Evolutionary conservation across 257 asterid genomes (phyloP).

Genomic region (Scutellaria barbata): DNA sequence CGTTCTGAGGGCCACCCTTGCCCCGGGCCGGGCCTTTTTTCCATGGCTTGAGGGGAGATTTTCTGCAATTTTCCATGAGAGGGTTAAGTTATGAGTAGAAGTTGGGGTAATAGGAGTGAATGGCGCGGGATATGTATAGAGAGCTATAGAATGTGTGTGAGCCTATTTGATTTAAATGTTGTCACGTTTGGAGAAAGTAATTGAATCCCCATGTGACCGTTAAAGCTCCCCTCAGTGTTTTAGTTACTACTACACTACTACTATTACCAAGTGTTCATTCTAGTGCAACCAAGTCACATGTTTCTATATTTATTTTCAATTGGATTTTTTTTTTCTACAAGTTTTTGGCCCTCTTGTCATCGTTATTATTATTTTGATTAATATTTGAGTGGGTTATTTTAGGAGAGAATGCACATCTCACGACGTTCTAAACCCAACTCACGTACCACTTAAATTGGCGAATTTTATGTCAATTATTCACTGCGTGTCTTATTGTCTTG

Average conservation of each 20-base stretch:
- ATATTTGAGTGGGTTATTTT: no score
- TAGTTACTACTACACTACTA: slow-evolving; percentile 25
- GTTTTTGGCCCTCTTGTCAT: slow-evolving; percentile 37
- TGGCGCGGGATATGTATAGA: slow-evolving; percentile 67
- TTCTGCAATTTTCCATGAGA: slow-evolving; percentile 70
- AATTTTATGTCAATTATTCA: no score
- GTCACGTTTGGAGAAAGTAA: slow-evolving; percentile 69
- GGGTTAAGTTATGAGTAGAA: slow-evolving; percentile 19
- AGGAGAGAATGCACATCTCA: no score
- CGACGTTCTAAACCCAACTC: no score
- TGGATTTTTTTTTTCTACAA: background rate
- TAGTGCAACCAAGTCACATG: slow-evolving; percentile 38
- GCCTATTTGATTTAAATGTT: slow-evolving; percentile 65
- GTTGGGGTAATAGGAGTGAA: slow-evolving; percentile 32
- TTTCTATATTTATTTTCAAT: slow-evolving; percentile 27
- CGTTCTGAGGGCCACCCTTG: slow-evolving; percentile 95
- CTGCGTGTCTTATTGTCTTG: no score
- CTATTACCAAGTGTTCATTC: slow-evolving; percentile 29
- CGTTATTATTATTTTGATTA: no score
- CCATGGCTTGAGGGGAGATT: slow-evolving; percentile 91
- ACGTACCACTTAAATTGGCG: no score
- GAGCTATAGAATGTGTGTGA: slow-evolving; percentile 29
- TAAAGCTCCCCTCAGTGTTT: slow-evolving; percentile 30
- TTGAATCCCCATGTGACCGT: slow-evolving; percentile 72
- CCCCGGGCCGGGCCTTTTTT: slow-evolving; percentile 97